These are phyloP conservation scores for Phanerochaete carnosa DNA, from an alignment of 768 basidiomycete genomes.

Conservation along the genomic window DNA sequence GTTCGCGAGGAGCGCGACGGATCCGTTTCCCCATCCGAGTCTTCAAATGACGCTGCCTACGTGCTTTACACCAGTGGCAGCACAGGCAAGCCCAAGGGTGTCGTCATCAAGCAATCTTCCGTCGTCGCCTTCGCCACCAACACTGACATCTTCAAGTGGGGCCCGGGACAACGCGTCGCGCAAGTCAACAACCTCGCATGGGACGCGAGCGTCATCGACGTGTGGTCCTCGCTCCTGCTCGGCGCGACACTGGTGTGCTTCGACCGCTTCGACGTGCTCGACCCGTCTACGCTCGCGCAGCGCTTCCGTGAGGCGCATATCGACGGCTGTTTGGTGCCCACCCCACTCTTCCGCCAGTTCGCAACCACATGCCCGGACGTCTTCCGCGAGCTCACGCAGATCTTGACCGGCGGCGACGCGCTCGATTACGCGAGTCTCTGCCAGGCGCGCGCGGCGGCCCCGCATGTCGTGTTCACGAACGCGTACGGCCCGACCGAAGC, in stretches of 20 bases:
- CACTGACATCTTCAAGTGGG: background rate
- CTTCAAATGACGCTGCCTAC: background rate
- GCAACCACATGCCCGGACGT: background rate
- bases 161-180: background rate
- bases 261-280: background rate
- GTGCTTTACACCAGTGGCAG: background rate
- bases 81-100: background rate
- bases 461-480: background rate
- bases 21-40: background rate
- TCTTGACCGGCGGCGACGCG: background rate
- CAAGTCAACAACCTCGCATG: background rate
- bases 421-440: background rate
- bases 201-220: background rate
- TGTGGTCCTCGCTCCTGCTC: background rate
- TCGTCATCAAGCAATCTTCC: background rate
- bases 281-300: background rate
- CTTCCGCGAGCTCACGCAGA: background rate
- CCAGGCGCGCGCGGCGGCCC: background rate
- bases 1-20: background rate
- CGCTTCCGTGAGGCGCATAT: background rate
- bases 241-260: background rate
- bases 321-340: background rate
- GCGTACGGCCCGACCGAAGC: background rate
- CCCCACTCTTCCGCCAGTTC: background rate
- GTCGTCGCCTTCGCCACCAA: background rate